phyloP scores from a whole-genome alignment of 2,329 filamentous ascomycete species.

The Colletotrichum sojae region DNA sequence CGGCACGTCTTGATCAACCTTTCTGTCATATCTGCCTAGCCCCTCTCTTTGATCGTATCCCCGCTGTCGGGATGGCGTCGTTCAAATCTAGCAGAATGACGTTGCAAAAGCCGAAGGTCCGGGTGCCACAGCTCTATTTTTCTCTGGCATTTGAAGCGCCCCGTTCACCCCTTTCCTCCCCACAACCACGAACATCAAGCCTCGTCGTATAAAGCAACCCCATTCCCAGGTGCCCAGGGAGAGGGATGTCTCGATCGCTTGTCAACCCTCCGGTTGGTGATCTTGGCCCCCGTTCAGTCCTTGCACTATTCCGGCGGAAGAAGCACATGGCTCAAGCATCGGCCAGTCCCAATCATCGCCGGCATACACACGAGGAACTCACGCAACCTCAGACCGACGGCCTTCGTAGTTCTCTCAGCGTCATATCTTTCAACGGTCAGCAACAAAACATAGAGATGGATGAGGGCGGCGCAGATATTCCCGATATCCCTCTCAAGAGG shows the following conservation, averaged over 20 bases:
- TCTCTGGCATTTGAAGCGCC: conserved; percentile 27
- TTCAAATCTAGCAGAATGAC: conserved; percentile 13
- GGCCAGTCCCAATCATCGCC: conserved; percentile 15
- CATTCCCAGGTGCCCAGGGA: conserved; percentile 6
- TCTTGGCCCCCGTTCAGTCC: conserved; percentile 17
- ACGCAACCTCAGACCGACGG: conserved; percentile 9
- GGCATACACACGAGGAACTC: conserved; percentile 31
- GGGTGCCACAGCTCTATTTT: conserved; percentile 14
- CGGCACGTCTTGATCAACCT: background rate
- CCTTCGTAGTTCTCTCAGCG: conserved; percentile 21
- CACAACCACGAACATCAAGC: background rate
- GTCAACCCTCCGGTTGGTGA: background rate
- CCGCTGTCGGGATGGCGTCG: conserved; percentile 18
- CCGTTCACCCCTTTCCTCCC: background rate
- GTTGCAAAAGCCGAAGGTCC: conserved; percentile 30
- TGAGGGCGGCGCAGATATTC: conserved; percentile 42
- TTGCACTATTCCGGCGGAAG: conserved; percentile 26
- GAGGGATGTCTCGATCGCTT: background rate
- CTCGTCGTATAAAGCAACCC: conserved; percentile 19
- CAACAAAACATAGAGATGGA: conserved; percentile 17
- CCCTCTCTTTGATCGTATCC: conserved; percentile 23
- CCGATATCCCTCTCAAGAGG: conserved; percentile 44
- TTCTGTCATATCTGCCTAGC: conserved; percentile 11
- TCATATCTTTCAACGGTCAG: conserved; percentile 14
- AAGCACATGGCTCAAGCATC: conserved; percentile 34